A percentile compares a stretch with the other conserved stretches of the same genome.
These are phyloP conservation scores for Entamoeba moshkovskii DNA, from an alignment of 208 protist genomes.

Conservation along the genomic window DNA sequence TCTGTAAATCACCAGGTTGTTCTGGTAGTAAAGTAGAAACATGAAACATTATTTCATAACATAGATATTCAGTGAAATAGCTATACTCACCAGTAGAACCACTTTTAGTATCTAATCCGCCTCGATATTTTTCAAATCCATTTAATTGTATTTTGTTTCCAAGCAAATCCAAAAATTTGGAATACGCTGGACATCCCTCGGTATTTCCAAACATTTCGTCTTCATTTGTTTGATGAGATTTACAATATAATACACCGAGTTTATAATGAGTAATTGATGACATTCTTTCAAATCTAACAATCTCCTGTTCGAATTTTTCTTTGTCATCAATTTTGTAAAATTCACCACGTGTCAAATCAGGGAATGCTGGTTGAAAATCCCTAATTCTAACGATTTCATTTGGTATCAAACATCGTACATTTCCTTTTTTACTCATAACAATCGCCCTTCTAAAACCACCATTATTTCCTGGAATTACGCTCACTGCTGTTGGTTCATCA, in stretches of 20 bases:
- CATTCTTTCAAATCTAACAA: background rate
- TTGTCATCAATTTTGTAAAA: background rate
- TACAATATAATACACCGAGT: background rate
- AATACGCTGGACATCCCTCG: background rate
- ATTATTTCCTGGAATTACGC: background rate
- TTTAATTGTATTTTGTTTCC: background rate
- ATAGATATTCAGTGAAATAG: constrained; percentile 6
- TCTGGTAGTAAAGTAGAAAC: constrained; percentile 3
- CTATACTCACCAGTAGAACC: background rate
- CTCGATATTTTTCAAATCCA: background rate
- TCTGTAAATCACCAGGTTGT: background rate
- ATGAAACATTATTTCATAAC: constrained; percentile 11
- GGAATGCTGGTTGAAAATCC: background rate
- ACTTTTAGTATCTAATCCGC: background rate
- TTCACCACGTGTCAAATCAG: background rate
- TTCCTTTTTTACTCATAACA: background rate
- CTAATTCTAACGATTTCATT: background rate
- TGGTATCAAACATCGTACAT: background rate
- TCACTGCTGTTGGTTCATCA: background rate
- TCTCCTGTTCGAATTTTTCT: background rate
- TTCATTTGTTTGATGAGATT: background rate
- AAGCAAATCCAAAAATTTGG: background rate
- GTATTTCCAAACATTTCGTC: constrained; percentile 2
- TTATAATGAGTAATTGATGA: background rate
- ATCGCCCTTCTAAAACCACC: background rate